These are phyloP conservation scores for Fermentozyma sake DNA, from an alignment of 1,139 yeast genomes.

Conservation along the genomic window DNA sequence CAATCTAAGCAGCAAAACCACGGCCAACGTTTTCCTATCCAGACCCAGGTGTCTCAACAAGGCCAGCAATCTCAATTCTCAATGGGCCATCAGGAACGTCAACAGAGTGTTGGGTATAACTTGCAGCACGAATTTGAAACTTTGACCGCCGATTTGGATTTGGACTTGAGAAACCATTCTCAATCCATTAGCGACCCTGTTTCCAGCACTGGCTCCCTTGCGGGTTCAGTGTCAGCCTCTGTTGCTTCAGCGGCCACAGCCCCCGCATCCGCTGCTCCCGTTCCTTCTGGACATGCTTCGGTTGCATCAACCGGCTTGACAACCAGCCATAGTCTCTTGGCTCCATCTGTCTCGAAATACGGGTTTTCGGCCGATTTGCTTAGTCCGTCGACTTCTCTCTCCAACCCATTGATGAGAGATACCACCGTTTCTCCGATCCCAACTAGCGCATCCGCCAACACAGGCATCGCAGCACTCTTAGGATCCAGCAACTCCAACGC, in stretches of 20 bases:
- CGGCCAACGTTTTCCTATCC: constrained; percentile 3
- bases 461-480: constrained; percentile 10
- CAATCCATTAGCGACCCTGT: constrained; percentile 4
- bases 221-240: too few relatives aligned
- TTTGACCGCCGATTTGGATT: constrained; percentile 43
- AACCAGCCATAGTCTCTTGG: constrained; percentile 16
- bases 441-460: constrained; percentile 8
- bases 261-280: background rate
- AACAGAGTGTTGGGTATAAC: constrained; percentile 42
- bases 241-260: constrained; percentile 22
- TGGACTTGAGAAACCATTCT: constrained; percentile 30
- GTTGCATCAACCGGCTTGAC: constrained; percentile 4
- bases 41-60: constrained; percentile 4
- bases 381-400: constrained; percentile 8
- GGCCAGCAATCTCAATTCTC: too few relatives aligned
- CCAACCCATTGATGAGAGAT: constrained; percentile 17
- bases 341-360: constrained; percentile 20
- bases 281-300: background rate
- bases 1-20: constrained; percentile 1
- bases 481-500: constrained; percentile 4
- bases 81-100: constrained; percentile 26
- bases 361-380: constrained; percentile 15
- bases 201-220: too few relatives aligned
- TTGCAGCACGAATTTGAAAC: constrained; percentile 47
- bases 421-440: constrained; percentile 20